phyloP scores from a whole-genome alignment of 208 protist genomes.

The Trypanosoma conorhini region DNA sequence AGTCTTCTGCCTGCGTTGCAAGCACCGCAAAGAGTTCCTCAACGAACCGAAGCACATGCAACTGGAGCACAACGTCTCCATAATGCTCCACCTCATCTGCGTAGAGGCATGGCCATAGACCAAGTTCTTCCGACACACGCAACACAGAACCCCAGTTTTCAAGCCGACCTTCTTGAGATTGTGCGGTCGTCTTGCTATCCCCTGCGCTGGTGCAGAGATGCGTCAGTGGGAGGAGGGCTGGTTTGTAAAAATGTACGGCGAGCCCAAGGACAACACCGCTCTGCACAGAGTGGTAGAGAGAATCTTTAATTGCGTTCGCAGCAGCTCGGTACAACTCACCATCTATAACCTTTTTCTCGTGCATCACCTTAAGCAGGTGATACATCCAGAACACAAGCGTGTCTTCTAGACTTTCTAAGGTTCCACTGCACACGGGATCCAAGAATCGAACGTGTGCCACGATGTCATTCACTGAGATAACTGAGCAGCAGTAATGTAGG shows the following conservation, averaged over 20 bases:
- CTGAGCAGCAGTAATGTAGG: slow-evolving; percentile 46
- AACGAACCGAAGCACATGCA: slow-evolving; percentile 69
- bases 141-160: slow-evolving; percentile 29
- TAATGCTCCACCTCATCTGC: slow-evolving; percentile 53
- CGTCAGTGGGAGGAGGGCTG: slow-evolving; percentile 35
- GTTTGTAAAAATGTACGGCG: slow-evolving; percentile 61
- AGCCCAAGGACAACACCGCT: slow-evolving; percentile 47
- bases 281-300: slow-evolving; percentile 26
- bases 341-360: slow-evolving; percentile 3
- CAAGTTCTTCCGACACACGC: slow-evolving; percentile 38
- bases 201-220: slow-evolving; percentile 10
- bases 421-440: slow-evolving; percentile 6
- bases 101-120: slow-evolving; percentile 42
- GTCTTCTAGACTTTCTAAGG: slow-evolving; percentile 31
- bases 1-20: slow-evolving; percentile 65
- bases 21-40: slow-evolving; percentile 75
- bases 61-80: slow-evolving; percentile 48
- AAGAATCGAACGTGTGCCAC: slow-evolving; percentile 38
- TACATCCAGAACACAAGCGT: slow-evolving; percentile 39
- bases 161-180: slow-evolving; percentile 1
- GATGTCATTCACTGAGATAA: slow-evolving; percentile 42
- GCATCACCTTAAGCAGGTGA: slow-evolving; percentile 23
- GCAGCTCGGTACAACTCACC: slow-evolving; percentile 6
- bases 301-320: slow-evolving; percentile 3
- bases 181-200: not conserved